Evolutionary conservation across 2,329 filamentous ascomycete species (phyloP).

Genomic region (Neofusicoccum sp.): DNA sequence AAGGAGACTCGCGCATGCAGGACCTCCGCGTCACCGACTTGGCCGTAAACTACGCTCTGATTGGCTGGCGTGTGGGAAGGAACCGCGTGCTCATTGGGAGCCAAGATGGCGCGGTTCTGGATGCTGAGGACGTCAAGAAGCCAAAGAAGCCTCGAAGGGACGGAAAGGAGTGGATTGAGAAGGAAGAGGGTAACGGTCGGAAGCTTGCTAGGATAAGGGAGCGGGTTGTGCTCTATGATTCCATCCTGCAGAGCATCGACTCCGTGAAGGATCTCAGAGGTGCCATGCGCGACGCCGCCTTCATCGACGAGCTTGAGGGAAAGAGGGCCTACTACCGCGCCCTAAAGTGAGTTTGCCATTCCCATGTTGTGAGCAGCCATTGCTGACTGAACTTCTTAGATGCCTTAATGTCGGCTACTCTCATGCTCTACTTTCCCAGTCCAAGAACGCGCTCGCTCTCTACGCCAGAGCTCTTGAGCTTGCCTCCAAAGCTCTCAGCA

Average conservation of each 20-base stretch:
- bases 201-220: constrained; percentile 81
- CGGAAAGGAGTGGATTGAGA: constrained; percentile 45
- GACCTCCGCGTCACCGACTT: constrained; percentile 88
- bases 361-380: not conserved
- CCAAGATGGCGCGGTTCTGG: constrained; percentile 69
- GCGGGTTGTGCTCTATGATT: constrained; percentile 85
- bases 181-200: constrained; percentile 68
- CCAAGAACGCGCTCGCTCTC: constrained; percentile 80
- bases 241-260: constrained; percentile 84
- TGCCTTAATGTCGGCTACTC: constrained; percentile 83
- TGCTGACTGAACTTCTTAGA: constrained; percentile 41
- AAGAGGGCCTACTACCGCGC: constrained; percentile 83
- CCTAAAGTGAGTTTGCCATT: constrained; percentile 62
- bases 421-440: constrained; percentile 69
- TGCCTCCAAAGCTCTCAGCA: constrained; percentile 50
- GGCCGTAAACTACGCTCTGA: constrained; percentile 88
- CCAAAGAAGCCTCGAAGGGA: constrained; percentile 43
- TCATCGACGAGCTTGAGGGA: constrained; percentile 74
- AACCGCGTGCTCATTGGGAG: constrained; percentile 86
- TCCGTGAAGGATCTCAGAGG: constrained; percentile 87
- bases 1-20: constrained; percentile 85
- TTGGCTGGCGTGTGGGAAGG: constrained; percentile 91
- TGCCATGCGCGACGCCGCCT: constrained; percentile 76
- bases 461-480: constrained; percentile 70
- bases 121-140: constrained; percentile 53